These are phyloP conservation scores for Beta vulgaris DNA, from an alignment of 148 eudicot species.

Conservation along the genomic window DNA sequence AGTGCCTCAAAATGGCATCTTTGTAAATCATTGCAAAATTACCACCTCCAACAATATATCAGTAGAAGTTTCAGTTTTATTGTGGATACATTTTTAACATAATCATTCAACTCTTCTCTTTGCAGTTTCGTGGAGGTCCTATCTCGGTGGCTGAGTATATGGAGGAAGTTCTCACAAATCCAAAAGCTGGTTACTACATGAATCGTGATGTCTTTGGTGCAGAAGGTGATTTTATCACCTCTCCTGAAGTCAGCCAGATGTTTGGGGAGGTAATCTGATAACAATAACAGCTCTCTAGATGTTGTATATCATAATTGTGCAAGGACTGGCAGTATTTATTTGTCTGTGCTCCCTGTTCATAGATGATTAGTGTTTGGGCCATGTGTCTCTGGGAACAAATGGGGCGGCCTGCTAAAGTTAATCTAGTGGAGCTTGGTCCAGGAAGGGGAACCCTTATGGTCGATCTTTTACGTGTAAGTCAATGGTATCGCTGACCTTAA, in stretches of 20 bases:
- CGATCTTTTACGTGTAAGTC: conserved; percentile 82
- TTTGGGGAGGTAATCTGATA: conserved; percentile 81
- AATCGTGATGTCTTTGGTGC: conserved; percentile 98
- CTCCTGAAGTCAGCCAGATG: conserved; percentile 99
- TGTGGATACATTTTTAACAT: neutral
- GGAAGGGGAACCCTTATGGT: conserved; percentile 99
- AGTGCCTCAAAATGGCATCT: too few relatives aligned
- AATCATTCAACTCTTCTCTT: conserved; percentile 1
- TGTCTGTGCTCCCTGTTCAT: neutral
- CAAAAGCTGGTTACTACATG: conserved; percentile 86
- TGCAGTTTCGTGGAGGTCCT: conserved; percentile 94
- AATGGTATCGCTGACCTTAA: conserved; percentile 12
- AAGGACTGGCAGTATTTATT: too few relatives aligned
- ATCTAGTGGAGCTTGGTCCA: conserved; percentile 91
- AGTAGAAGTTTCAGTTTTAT: too few relatives aligned
- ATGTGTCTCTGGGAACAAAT: conserved; percentile 98
- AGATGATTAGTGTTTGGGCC: conserved; percentile 98
- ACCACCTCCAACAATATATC: too few relatives aligned
- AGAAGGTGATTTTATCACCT: conserved; percentile 93
- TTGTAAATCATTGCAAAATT: too few relatives aligned
- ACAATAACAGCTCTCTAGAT: too few relatives aligned
- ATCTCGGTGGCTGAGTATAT: conserved; percentile 95
- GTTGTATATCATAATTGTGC: too few relatives aligned
- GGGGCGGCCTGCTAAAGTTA: conserved; percentile 75
- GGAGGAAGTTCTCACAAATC: conserved; percentile 97